Evolutionary conservation across 495 filamentous ascomycete species (phyloP), one percentile per base, ranked within the genome.

Genomic region (Cudoniella acicularis): DNA sequence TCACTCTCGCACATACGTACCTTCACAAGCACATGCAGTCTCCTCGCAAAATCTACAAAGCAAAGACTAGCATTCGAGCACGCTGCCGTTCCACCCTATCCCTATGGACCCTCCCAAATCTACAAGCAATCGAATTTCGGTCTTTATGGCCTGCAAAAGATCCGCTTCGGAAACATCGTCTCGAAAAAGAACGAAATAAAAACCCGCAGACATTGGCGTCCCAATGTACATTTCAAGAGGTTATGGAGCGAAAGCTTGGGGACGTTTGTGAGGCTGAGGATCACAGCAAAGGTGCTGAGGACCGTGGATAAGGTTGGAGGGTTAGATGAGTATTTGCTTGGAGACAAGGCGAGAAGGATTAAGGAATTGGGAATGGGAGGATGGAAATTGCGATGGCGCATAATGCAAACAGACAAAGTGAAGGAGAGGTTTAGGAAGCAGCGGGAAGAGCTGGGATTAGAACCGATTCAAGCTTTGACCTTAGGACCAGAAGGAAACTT

Each of bases 151-250:
- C 77, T 77, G 43, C 75, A 82, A 48, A 81, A 79, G 53, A 91
- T 94, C 75, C 90, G 86, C 57, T 94, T 90, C 80, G 94, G 94
- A 68, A 96, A 98, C 84, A 88, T 85, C 60, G 91, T 97, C 47
- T 90, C 90, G 23, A 72, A 84, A 63, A 76, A 79, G 51, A 83
- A 89, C 74, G 80, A 89, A 67, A 84, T 84, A 76, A 96, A 96
- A 71, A 91, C 91, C 41, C 85, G 90, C 41, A 87, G 93, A 51
- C 70, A 70, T 42, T 98, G 95, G 95, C 82, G 86, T 54, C 92
- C 92, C 27, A 98, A 98, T 72, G 86, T 97, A 16, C 83, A 90
- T 43, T 75, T 73, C 25, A 91, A 92, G 77, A 82, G 85, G 48
- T 72, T 98, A 17, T 94, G 79, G 73, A 88, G 83, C 24, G 78